Conservation (phyloP, 2,329 filamentous ascomycete genomes). For the Knoxdaviesia proteae region DNA sequence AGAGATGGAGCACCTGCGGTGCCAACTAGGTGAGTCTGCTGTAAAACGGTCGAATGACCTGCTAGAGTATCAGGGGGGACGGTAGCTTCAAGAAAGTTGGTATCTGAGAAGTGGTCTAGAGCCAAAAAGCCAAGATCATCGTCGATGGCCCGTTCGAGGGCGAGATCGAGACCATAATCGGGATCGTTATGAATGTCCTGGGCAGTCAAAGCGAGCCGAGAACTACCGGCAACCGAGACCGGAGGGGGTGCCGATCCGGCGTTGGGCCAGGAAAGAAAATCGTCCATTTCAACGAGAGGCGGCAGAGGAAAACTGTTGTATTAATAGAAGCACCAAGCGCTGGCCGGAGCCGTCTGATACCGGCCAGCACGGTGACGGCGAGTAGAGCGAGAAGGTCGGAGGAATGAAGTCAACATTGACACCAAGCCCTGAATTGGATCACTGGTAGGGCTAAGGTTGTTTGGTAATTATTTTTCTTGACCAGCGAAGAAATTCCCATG, state of each 20-base stretch:
- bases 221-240: slow-evolving; percentile 15
- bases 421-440: too few relatives aligned
- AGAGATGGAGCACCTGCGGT: too few relatives aligned
- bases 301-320: too few relatives aligned
- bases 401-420: too few relatives aligned
- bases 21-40: too few relatives aligned
- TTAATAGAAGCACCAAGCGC: not conserved
- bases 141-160: slow-evolving; percentile 32
- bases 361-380: too few relatives aligned
- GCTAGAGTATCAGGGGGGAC: too few relatives aligned
- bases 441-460: too few relatives aligned
- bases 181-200: slow-evolving; percentile 15
- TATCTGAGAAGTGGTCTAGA: slow-evolving; percentile 32
- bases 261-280: slow-evolving; percentile 37
- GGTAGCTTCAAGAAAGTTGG: slow-evolving; percentile 12
- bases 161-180: slow-evolving; percentile 25
- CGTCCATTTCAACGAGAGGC: slow-evolving; percentile 19
- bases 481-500: too few relatives aligned
- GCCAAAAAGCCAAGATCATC: slow-evolving; percentile 40
- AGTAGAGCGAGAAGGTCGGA: too few relatives aligned
- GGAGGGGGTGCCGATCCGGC: slow-evolving; percentile 11
- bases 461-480: too few relatives aligned
- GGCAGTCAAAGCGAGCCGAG: slow-evolving; percentile 12
- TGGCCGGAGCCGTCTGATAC: not conserved
- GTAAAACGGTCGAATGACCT: too few relatives aligned